phyloP scores from a whole-genome alignment of 192 early-diverging fungal genomes.

The Ramicandelaber brevisporus region DNA sequence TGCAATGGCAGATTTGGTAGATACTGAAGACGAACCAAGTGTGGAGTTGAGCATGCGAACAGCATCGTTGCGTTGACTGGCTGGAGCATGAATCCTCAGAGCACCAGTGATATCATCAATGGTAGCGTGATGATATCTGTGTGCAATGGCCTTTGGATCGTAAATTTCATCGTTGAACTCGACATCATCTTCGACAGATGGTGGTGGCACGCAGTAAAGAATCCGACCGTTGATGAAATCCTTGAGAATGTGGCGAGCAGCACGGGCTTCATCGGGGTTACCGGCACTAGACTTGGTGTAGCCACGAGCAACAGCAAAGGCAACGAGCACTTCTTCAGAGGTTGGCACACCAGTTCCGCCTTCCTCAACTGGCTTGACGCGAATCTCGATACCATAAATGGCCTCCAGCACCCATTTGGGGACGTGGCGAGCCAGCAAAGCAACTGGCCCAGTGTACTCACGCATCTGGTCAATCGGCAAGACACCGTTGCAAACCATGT shows the following conservation, averaged over 20 bases:
- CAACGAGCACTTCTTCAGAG: slow-evolving; percentile 63
- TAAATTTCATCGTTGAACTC: slow-evolving; percentile 77
- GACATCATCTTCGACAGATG: slow-evolving; percentile 13
- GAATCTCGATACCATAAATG: slow-evolving; percentile 80
- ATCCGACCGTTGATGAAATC: slow-evolving; percentile 94
- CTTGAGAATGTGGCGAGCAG: slow-evolving; percentile 89
- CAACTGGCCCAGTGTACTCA: slow-evolving; percentile 73
- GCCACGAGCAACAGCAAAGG: slow-evolving; percentile 86
- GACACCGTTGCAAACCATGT: slow-evolving; percentile 97
- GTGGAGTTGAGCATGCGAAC: slow-evolving; percentile 25
- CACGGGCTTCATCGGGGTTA: slow-evolving; percentile 92
- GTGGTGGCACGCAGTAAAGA: slow-evolving; percentile 66
- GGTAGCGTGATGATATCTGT: slow-evolving; percentile 9
- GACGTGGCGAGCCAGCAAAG: slow-evolving; percentile 52
- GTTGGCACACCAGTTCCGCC: slow-evolving; percentile 54
- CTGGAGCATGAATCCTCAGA: slow-evolving; percentile 10
- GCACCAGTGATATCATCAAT: slow-evolving; percentile 18
- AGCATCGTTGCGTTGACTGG: slow-evolving; percentile 18
- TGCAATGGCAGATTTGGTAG: no score
- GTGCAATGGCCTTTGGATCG: slow-evolving; percentile 18
- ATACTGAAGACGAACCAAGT: slow-evolving; percentile 20
- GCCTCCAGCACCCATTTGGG: slow-evolving; percentile 71
- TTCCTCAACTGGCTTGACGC: slow-evolving; percentile 43
- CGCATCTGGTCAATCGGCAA: slow-evolving; percentile 96
- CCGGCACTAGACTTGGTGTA: slow-evolving; percentile 78